Base-by-base conservation (phyloP, 768 basidiomycete species). In the Pulveroboletus sp. region DNA sequence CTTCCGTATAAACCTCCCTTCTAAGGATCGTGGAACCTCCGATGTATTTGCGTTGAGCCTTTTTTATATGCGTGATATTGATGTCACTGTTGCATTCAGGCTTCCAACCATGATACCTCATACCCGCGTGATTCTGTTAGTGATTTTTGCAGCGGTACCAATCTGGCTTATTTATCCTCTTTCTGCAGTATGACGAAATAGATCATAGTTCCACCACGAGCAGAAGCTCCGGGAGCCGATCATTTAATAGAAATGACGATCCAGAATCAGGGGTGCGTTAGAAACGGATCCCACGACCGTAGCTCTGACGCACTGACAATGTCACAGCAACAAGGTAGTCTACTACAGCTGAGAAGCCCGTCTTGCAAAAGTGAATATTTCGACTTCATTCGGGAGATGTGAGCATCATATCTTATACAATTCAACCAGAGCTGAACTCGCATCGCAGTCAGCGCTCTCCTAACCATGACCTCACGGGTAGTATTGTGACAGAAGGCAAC, bases 381-480 rank as follows among this genome's bases (percentile, higher is more conserved):
- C 26, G 4, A 4, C 6, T 39, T 57, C 2, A 50, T 56, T 14
- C 27, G 11, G 4, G 51, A 55, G 44, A 57, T 63, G 61, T 57
- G 30, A 16, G 40, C 17, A 6, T 16, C 12, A 2, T 41, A 2
- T 24, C 5, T 16, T 10, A 10, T 26, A 3, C 23, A 9, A 37
- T 40, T 34, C 14, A 1, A 22, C 27, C n/a, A 1, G 26, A 2
- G 17, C 30, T 51, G n/a, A 61, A 24, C 27, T 46, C 13, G 17
- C 19, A 11, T 13, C 14, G 8, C 32, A 62, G 60, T 35, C 58
- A 43, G 23, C 57, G 55, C 8, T 14, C 31, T 22, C 46, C 50
- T 36, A 17, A 16, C 13, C 29, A 47, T n/a, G 48, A 62, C 35
- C 60, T 62, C 16, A 60, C 54, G n/a, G 38, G 40, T 1, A 51